phyloP scores from a whole-genome alignment of 2,329 filamentous ascomycete genomes.

The Botrytis byssoidea region DNA sequence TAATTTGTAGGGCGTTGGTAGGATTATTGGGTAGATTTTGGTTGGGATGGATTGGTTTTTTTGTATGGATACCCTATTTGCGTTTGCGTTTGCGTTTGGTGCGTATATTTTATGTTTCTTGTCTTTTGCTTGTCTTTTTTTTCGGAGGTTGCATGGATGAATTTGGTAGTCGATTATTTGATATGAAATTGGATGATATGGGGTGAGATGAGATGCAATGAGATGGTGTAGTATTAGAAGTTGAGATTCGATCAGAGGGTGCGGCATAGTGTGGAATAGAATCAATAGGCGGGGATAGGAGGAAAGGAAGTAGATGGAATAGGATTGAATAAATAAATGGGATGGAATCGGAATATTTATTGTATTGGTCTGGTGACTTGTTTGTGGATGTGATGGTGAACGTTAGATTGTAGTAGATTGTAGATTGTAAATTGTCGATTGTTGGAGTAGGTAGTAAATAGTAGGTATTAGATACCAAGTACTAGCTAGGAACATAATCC shows the following conservation, averaged over 20 bases:
- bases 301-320: too few relatives aligned
- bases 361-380: too few relatives aligned
- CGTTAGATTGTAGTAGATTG: too few relatives aligned
- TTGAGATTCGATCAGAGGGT: not conserved
- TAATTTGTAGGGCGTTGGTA: not conserved
- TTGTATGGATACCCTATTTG: constrained; percentile 13
- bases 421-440: too few relatives aligned
- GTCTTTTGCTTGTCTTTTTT: too few relatives aligned
- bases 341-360: not conserved
- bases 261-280: not conserved
- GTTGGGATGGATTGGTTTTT: not conserved
- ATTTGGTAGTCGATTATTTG: not conserved
- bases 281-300: not conserved
- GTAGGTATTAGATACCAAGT: too few relatives aligned
- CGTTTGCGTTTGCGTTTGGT: not conserved
- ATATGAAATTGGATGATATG: not conserved
- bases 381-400: too few relatives aligned
- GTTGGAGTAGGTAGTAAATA: too few relatives aligned
- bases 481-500: too few relatives aligned
- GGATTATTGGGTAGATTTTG: not conserved
- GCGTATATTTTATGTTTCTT: not conserved
- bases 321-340: too few relatives aligned
- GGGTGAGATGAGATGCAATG: not conserved
- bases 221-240: not conserved
- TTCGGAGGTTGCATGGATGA: not conserved